phyloP scores from a whole-genome alignment of 257 asterid species.

The Echium plantagineum region DNA sequence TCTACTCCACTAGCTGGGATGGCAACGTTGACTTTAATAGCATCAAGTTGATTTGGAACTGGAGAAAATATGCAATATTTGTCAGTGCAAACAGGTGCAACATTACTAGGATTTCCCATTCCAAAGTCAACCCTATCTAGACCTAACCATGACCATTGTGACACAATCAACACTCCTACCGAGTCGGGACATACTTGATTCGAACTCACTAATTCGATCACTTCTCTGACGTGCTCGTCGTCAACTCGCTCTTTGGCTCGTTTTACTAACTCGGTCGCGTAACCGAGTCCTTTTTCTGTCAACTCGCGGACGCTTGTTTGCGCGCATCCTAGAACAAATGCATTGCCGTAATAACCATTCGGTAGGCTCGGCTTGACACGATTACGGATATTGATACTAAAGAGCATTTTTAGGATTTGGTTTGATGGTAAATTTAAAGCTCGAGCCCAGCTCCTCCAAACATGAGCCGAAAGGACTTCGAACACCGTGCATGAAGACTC shows the following conservation, averaged over 20 bases:
- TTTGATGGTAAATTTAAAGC: slow-evolving; percentile 31
- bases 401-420: slow-evolving; percentile 38
- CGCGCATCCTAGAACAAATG: slow-evolving; percentile 52
- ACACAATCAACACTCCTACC: slow-evolving; percentile 54
- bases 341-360: slow-evolving; percentile 55
- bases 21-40: slow-evolving; percentile 41
- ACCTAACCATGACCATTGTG: slow-evolving; percentile 72
- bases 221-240: slow-evolving; percentile 49
- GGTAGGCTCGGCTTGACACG: slow-evolving; percentile 52
- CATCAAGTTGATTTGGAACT: slow-evolving; percentile 15
- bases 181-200: slow-evolving; percentile 32
- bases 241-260: slow-evolving; percentile 48
- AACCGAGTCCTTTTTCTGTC: slow-evolving; percentile 19
- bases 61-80: slow-evolving; percentile 47
- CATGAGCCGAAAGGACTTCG: slow-evolving; percentile 55
- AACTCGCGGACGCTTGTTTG: slow-evolving; percentile 25
- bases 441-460: slow-evolving; percentile 68
- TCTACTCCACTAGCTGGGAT: slow-evolving; percentile 39
- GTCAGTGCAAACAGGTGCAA: slow-evolving; percentile 44
- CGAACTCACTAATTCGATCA: slow-evolving; percentile 45
- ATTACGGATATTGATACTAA: slow-evolving; percentile 41
- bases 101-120: slow-evolving; percentile 41
- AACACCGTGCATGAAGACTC: slow-evolving; percentile 34
- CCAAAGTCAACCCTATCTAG: slow-evolving; percentile 58
- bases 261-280: slow-evolving; percentile 30